These are phyloP conservation scores for Fusarium nelsonii DNA, from an alignment of 2,329 filamentous ascomycete species.

Conservation along the genomic window DNA sequence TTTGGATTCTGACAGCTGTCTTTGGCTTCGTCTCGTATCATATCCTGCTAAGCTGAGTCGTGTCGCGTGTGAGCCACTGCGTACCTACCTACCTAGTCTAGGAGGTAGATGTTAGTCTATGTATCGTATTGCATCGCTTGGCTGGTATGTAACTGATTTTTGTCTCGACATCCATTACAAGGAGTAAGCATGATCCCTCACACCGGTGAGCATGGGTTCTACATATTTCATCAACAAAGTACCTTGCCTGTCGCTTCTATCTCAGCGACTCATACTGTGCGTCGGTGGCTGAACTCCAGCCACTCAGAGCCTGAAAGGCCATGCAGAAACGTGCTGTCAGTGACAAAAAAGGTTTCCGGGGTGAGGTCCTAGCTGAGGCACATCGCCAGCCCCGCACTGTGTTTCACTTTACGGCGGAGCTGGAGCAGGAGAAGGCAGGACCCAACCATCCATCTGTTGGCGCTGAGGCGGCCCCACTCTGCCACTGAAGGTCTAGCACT, in stretches of 20 bases:
- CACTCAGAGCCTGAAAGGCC: conserved; percentile 21
- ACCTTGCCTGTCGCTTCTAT: neutral
- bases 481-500: conserved; percentile 10
- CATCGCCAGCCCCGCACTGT: conserved; percentile 36
- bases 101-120: conserved; percentile 8
- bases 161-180: conserved; percentile 13
- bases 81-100: neutral
- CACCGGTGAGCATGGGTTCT: conserved; percentile 26
- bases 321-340: conserved; percentile 28
- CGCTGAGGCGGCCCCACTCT: conserved; percentile 20
- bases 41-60: neutral
- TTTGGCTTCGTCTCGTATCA: conserved; percentile 19
- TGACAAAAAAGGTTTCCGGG: conserved; percentile 22
- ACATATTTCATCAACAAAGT: neutral
- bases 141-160: conserved; percentile 12
- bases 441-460: conserved; percentile 27
- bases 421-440: neutral
- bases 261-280: conserved; percentile 29
- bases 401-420: conserved; percentile 35
- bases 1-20: conserved; percentile 34
- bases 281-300: conserved; percentile 24
- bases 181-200: conserved; percentile 7
- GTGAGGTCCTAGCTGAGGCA: conserved; percentile 10
- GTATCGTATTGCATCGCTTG: conserved; percentile 7
- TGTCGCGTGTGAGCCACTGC: neutral